A percentile compares a stretch with the other conserved stretches of the same genome.
phyloP scores from a whole-genome alignment of 805 yeast species.

The Blastobotrys robertii region DNA sequence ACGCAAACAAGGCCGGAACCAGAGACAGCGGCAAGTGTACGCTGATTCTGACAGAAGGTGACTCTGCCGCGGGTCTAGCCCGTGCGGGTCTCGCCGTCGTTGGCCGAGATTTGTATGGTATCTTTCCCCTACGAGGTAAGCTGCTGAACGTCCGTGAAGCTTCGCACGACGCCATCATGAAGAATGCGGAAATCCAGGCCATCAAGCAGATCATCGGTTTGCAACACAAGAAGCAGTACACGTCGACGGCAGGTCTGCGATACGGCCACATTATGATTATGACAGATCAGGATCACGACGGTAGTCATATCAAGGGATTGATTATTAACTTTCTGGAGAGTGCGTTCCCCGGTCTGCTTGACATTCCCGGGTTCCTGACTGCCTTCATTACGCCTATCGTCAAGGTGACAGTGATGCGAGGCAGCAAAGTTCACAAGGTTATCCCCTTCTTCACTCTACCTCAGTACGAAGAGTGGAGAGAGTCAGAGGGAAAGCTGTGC shows the following conservation, averaged over 20 bases:
- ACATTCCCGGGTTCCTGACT: slow-evolving; percentile 81
- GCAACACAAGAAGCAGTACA: slow-evolving; percentile 82
- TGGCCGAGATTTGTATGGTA: slow-evolving; percentile 91
- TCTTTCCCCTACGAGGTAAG: slow-evolving; percentile 93
- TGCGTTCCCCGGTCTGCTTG: slow-evolving; percentile 86
- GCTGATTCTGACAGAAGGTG: slow-evolving; percentile 90
- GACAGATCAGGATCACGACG: slow-evolving; percentile 99
- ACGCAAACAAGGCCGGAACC: slow-evolving; percentile 95
- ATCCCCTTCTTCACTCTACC: slow-evolving; percentile 90
- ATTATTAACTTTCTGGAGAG: slow-evolving; percentile 87
- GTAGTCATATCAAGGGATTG: slow-evolving; percentile 94
- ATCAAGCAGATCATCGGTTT: slow-evolving; percentile 91
- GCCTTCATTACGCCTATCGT: slow-evolving; percentile 97
- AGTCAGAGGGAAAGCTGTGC: slow-evolving; percentile 58
- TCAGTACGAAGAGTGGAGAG: slow-evolving; percentile 91
- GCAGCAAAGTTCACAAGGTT: slow-evolving; percentile 33
- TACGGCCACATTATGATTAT: slow-evolving; percentile 97
- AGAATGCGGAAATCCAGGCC: slow-evolving; percentile 90
- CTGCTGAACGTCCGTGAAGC: slow-evolving; percentile 94
- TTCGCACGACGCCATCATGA: slow-evolving; percentile 85
- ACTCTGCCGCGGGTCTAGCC: slow-evolving; percentile 87
- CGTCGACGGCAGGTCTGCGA: slow-evolving; percentile 62
- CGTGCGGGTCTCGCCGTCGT: slow-evolving; percentile 90
- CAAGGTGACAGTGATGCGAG: slow-evolving; percentile 64
- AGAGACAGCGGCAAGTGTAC: slow-evolving; percentile 88